Evolutionary conservation across 495 filamentous ascomycete genomes (phyloP), one percentile per base, ranked within the genome.

Genomic region (Penicillium cosmopolitanum): DNA sequence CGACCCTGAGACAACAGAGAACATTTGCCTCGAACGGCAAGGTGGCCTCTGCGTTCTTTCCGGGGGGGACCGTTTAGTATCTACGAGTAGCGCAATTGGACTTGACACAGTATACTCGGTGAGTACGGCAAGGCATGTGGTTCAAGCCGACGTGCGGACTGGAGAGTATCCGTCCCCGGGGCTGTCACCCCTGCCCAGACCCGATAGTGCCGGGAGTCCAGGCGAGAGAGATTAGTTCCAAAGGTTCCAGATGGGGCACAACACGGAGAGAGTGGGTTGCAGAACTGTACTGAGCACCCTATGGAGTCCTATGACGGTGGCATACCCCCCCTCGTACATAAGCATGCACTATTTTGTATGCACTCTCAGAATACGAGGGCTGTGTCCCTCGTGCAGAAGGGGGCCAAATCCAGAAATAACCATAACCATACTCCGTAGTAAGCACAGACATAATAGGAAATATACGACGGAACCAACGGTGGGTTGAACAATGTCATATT

Each of bases 1-100:
- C 66, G 66, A 66, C 55, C 43, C 44, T 51, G 38, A 58, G 48
- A 44, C 38, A 28, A 19, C 42, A 43, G n/a, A 44, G n/a, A 44
- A 44, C 5, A 47, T 51, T 35, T 7, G 16, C 43, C 7, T 50
- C 19, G 43, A 58, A 58, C 50, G 18, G 57, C 53, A 54, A 59
- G 43, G 57, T 59, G 57, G 57, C 57, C 50, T 58, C 18, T n/a
- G 28, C 25, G 48, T n/a, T n/a, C 19, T 34, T 57, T 28, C 46
- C 21, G 46, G 46, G 46, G 46, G 44, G 8, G n/a, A n/a, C 19
- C 40, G 40, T 18, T 16, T 43, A 18, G 2, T 44, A 28, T 28
- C 11, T 7, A n/a, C n/a, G n/a, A n/a, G n/a, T n/a, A 48, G 19
- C 12, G 11, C 34, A 11, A 23, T 7, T 15, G 28, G 6, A 23